phyloP scores from a whole-genome alignment of 805 yeast genomes.

The Tetrapisispora pingtungensis region DNA sequence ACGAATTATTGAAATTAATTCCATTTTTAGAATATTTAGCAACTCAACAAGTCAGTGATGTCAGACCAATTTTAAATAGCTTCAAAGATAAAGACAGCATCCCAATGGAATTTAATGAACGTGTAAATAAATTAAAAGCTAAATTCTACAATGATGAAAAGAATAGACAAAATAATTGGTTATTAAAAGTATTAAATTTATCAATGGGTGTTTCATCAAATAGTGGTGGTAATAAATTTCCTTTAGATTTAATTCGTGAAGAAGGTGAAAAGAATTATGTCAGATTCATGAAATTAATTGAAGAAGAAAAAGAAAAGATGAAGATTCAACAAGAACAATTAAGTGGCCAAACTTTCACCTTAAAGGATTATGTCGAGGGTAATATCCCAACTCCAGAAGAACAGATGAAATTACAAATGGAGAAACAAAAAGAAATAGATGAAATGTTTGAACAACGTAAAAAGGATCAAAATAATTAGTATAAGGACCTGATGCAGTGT shows the following conservation, averaged over 20 bases:
- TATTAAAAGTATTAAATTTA: slow-evolving; percentile 52
- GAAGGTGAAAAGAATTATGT: slow-evolving; percentile 86
- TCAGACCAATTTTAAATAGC: slow-evolving; percentile 75
- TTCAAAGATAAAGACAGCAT: slow-evolving; percentile 58
- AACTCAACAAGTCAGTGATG: slow-evolving; percentile 74
- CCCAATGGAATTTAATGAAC: slow-evolving; percentile 66
- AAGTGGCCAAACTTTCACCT: slow-evolving; percentile 73
- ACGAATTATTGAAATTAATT: slow-evolving; percentile 65
- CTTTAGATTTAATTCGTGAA: slow-evolving; percentile 80
- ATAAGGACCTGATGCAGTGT: no score
- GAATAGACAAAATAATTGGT: slow-evolving; percentile 38
- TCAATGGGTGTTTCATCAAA: slow-evolving; percentile 24
- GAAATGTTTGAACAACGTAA: slow-evolving; percentile 26
- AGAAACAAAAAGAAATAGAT: slow-evolving; percentile 34
- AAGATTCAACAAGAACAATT: slow-evolving; percentile 66
- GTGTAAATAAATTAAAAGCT: slow-evolving; percentile 67
- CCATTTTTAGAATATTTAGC: slow-evolving; percentile 94
- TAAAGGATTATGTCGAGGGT: slow-evolving; percentile 77
- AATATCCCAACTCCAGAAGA: slow-evolving; percentile 74
- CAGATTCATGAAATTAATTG: slow-evolving; percentile 68
- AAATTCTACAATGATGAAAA: slow-evolving; percentile 53
- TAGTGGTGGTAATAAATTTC: slow-evolving; percentile 36
- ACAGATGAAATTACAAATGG: slow-evolving; percentile 34
- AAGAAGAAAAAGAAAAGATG: slow-evolving; percentile 64
- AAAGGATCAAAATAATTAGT: slow-evolving; percentile 10